Percentiles rank a stretch among this genome's conserved stretches.
Conservation (phyloP, 1,284 basidiomycete genomes). For the Ceratorhiza oryzae-sativae region DNA sequence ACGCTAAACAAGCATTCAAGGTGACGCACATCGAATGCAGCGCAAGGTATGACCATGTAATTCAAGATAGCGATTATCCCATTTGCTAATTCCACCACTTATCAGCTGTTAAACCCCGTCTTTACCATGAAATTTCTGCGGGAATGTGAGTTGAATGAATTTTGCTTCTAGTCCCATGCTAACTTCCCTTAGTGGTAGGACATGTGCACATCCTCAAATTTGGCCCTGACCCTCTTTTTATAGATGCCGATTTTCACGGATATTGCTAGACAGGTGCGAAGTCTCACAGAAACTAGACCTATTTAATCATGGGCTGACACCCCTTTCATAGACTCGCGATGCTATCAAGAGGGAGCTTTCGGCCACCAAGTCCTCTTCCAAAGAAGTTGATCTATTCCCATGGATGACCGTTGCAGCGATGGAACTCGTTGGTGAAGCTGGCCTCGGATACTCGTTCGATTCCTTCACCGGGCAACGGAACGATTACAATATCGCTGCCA, state of each 20-base stretch:
- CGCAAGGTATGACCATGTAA: constrained; percentile 49
- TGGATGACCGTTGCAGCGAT: constrained; percentile 61
- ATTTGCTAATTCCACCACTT: too few relatives aligned
- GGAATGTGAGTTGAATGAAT: constrained; percentile 42
- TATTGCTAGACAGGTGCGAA: constrained; percentile 55
- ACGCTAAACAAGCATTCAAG: neutral
- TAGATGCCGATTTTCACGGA: constrained; percentile 58
- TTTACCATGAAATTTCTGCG: constrained; percentile 59
- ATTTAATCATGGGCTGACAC: constrained; percentile 48
- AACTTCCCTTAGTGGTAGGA: constrained; percentile 10
- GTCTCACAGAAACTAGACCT: constrained; percentile 27
- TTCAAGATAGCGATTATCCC: constrained; percentile 47
- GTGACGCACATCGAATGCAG: constrained; percentile 25
- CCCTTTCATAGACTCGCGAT: neutral
- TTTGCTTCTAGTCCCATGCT: too few relatives aligned
- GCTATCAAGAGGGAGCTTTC: constrained; percentile 40
- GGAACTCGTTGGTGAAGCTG: constrained; percentile 59
- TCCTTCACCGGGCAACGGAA: constrained; percentile 57
- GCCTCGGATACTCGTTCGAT: constrained; percentile 62
- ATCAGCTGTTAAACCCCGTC: constrained; percentile 59
- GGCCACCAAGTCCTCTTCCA: constrained; percentile 42
- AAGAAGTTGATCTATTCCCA: constrained; percentile 58
- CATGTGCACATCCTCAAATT: neutral
- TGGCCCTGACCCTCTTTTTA: neutral
- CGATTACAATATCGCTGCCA: constrained; percentile 58